Base-by-base conservation (phyloP, 2,329 filamentous ascomycete genomes). In the Verruconis gallopava region DNA sequence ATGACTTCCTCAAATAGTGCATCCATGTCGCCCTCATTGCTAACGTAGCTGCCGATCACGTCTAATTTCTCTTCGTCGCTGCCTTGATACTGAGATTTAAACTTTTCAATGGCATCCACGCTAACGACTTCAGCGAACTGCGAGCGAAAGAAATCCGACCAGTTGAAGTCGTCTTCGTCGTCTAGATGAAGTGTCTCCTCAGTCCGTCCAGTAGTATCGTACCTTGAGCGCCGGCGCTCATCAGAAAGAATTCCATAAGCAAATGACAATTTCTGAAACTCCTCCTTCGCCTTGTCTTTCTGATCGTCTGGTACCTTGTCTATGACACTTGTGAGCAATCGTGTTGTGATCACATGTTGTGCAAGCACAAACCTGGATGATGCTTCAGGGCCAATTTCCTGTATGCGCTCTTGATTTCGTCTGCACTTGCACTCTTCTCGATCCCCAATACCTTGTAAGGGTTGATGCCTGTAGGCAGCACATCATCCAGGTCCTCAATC, bases 191-290 rank as follows among this genome's bases (percentile, higher is more conserved):
- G 74, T 5, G 77, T 79, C 56, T 95, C 88, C 9, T 83, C 77
- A 0, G 88, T 96, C 43, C 81, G 91, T 42, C 91, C 91, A 0
- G 89, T 96, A 41, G 73, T 70, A 57, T 98, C 89, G 66, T 94
- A 98, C 45, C 85, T 82, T 51, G 78, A 77, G 50, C 91, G 82
- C 41, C 91, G 77, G 15, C 71, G 69, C 17, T 81, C 71, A 51
- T 95, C 85, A 21, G 85, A 94, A 25, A 98, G 81, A 38, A 98
- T 75, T 22, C 86, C 89, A 56, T 96, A 94, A 40, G 91, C 89
- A 54, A 95, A 89, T 18, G 89, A 89, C 51, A 98, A 78, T 51
- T 81, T 71, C 62, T 98, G 91, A 60, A 98, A 98, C 42, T 74
- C 80, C 46, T 71, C 69, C 52, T 94, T 80, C 2, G 91, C 89